Conservation (phyloP, 805 yeast genomes). For the Kluyveromyces aestuarii region DNA sequence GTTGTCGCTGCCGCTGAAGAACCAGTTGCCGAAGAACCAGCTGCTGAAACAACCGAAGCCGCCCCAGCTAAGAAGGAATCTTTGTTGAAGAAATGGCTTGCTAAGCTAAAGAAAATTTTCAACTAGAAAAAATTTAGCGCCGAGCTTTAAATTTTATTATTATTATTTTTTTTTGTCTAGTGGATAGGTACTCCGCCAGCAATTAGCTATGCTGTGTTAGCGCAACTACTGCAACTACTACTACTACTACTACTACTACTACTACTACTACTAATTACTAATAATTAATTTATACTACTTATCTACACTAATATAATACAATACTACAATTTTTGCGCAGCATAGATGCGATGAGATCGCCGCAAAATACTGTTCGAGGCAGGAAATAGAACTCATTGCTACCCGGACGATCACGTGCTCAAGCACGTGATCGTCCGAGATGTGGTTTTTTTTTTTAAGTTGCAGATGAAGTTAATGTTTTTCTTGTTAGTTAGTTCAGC, state of each 20-base stretch:
- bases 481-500: no score
- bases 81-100: conserved; percentile 6
- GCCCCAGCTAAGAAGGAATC: conserved; percentile 4
- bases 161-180: not conserved
- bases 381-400: no score
- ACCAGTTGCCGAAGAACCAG: conserved; percentile 8
- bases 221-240: not conserved
- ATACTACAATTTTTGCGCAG: not conserved
- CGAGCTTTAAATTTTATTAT: not conserved
- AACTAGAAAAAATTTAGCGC: conserved; percentile 2
- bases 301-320: not conserved
- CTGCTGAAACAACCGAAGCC: conserved; percentile 9
- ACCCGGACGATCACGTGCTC: no score
- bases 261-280: conserved; percentile 1
- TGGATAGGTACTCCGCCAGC: not conserved
- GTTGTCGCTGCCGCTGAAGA: conserved; percentile 7
- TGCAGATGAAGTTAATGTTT: no score
- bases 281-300: conserved; percentile 1
- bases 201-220: not conserved
- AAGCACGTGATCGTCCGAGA: no score
- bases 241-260: not conserved
- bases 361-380: no score
- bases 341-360: no score
- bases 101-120: conserved; percentile 11
- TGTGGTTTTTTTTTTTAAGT: no score